phyloP scores from a whole-genome alignment of 805 yeast species.

The Schwanniomyces yamadae region DNA sequence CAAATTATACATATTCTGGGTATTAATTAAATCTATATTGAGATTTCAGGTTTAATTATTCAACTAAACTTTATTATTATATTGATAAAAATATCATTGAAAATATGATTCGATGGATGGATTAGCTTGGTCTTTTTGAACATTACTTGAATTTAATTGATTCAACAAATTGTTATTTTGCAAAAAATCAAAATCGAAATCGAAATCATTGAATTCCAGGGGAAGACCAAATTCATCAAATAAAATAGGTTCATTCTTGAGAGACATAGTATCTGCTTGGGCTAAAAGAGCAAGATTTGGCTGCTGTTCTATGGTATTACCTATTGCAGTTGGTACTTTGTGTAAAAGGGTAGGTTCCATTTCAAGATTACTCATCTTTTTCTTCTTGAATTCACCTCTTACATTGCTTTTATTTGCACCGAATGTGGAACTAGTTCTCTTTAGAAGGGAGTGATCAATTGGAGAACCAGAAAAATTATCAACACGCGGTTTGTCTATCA shows the following conservation, averaged over 20 bases:
- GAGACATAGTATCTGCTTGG: not conserved
- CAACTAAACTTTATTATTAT: too few relatives aligned
- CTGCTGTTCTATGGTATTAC: not conserved
- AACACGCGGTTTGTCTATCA: not conserved
- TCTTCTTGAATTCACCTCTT: conserved; percentile 9
- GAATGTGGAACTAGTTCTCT: conserved; percentile 1
- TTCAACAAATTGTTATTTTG: conserved; percentile 25
- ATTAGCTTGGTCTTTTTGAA: conserved; percentile 9
- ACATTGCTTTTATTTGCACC: conserved; percentile 19
- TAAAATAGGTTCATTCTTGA: not conserved
- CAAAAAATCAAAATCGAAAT: conserved; percentile 32
- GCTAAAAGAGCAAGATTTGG: not conserved
- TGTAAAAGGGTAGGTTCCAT: not conserved
- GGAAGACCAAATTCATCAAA: not conserved
- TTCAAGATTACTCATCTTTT: not conserved
- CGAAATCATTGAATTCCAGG: conserved; percentile 6
- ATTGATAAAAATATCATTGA: conserved; percentile 11
- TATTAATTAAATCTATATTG: too few relatives aligned
- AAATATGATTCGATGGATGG: conserved; percentile 21
- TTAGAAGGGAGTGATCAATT: conserved; percentile 23
- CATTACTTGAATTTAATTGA: conserved; percentile 18
- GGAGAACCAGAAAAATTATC: conserved; percentile 29
- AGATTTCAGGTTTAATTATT: too few relatives aligned
- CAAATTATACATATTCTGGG: too few relatives aligned
- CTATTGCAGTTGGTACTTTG: not conserved